These are phyloP conservation scores for Capsella bursapastoris DNA, from an alignment of 345 rosid genomes.

Conservation along the genomic window DNA sequence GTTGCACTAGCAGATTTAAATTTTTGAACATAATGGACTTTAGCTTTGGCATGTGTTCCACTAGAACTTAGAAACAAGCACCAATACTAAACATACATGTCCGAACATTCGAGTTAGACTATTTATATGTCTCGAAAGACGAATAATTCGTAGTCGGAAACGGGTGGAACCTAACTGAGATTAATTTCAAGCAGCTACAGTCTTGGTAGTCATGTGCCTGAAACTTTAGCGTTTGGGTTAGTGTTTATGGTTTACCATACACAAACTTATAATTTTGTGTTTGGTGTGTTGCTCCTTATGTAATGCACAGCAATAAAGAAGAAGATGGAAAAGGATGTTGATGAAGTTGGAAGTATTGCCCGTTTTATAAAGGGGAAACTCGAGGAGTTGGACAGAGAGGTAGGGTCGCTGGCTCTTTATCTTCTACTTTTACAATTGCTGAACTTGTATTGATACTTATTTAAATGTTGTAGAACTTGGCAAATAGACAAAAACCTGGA, in stretches of 20 bases:
- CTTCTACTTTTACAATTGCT: conserved; percentile 4
- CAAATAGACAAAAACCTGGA: conserved; percentile 87
- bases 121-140: background rate
- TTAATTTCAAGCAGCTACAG: background rate
- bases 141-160: background rate
- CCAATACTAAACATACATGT: background rate
- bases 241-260: conserved; percentile 6
- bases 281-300: conserved; percentile 28
- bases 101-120: background rate
- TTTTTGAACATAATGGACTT: conserved; percentile 3
- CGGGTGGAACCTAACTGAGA: background rate
- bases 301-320: conserved; percentile 70
- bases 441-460: background rate
- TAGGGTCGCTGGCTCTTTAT: conserved; percentile 32
- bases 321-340: conserved; percentile 91
- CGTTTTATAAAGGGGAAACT: conserved; percentile 74
- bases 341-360: conserved; percentile 90
- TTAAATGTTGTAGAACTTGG: conserved; percentile 63
- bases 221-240: conserved; percentile 4
- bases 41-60: conserved; percentile 8
- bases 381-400: conserved; percentile 82
- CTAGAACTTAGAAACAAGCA: background rate
- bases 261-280: conserved; percentile 21
- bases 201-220: background rate
- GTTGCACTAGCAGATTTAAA: background rate